Evolutionary conservation across 2,329 filamentous ascomycete genomes (phyloP).

Genomic region (Diaporthe vexans): DNA sequence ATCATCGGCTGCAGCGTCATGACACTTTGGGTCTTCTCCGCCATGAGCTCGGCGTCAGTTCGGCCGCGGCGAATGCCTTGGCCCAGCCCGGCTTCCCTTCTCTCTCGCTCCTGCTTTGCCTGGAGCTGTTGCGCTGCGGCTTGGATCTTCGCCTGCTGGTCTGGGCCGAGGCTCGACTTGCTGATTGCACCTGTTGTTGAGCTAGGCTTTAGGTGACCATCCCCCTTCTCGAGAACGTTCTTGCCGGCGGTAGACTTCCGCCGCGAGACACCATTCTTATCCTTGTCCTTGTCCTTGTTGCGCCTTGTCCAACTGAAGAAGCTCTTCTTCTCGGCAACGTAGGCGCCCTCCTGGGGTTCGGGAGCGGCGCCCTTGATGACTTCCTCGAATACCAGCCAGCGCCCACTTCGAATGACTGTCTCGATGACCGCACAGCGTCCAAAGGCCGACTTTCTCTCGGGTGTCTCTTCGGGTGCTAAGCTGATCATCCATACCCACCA

Average conservation of each 20-base stretch:
- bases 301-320: slow-evolving; percentile 90
- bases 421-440: slow-evolving; percentile 94
- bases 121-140: slow-evolving; percentile 89
- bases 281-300: slow-evolving; percentile 60
- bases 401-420: slow-evolving; percentile 83
- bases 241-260: slow-evolving; percentile 77
- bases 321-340: slow-evolving; percentile 95
- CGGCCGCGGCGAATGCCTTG: slow-evolving; percentile 60
- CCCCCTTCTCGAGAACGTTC: slow-evolving; percentile 63
- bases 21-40: slow-evolving; percentile 87
- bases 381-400: slow-evolving; percentile 96
- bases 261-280: slow-evolving; percentile 62
- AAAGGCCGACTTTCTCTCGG: slow-evolving; percentile 90
- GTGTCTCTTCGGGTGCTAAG: slow-evolving; percentile 88
- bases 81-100: slow-evolving; percentile 50
- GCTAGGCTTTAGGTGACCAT: slow-evolving; percentile 57
- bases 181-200: slow-evolving; percentile 64
- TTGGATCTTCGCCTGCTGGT: slow-evolving; percentile 94
- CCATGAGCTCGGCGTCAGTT: slow-evolving; percentile 69
- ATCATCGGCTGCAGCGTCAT: slow-evolving; percentile 89
- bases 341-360: slow-evolving; percentile 86
- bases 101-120: slow-evolving; percentile 75
- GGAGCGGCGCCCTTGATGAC: slow-evolving; percentile 93
- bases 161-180: slow-evolving; percentile 87
- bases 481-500: slow-evolving; percentile 99